Conservation (phyloP, 1,284 basidiomycete genomes). For the Trichosporon asahii region DNA sequence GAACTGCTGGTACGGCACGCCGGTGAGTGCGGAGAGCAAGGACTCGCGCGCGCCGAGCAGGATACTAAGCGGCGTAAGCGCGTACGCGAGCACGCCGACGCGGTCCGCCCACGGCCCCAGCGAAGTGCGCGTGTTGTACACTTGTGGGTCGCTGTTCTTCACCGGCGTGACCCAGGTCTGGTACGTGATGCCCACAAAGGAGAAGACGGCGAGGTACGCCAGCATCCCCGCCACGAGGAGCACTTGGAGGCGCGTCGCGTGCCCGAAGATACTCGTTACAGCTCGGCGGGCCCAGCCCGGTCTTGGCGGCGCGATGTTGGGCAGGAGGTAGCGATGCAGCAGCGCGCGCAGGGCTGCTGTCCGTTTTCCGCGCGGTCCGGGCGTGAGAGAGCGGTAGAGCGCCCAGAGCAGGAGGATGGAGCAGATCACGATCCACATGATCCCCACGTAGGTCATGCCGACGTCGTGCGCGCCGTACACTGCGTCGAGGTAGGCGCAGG, state of each 20-base stretch:
- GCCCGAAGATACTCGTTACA: constrained; percentile 28
- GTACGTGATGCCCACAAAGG: constrained; percentile 36
- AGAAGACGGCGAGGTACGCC: constrained; percentile 34
- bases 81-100: constrained; percentile 36
- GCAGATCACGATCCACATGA: constrained; percentile 30
- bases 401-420: constrained; percentile 29
- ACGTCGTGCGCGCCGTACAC: constrained; percentile 37
- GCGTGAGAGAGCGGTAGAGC: background rate
- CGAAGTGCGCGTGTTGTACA: constrained; percentile 33
- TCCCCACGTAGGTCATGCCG: constrained; percentile 36
- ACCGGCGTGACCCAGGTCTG: constrained; percentile 36
- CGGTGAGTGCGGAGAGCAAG: constrained; percentile 33
- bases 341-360: background rate
- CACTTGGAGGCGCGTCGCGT: constrained; percentile 34
- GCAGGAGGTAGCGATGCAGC: background rate
- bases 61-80: constrained; percentile 37
- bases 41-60: constrained; percentile 35
- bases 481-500: constrained; percentile 39
- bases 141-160: constrained; percentile 22
- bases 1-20: constrained; percentile 40
- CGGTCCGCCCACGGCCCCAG: constrained; percentile 34
- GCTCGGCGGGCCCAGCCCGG: background rate
- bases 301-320: background rate
- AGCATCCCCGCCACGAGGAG: constrained; percentile 23
- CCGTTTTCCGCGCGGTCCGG: background rate